These are phyloP conservation scores for Artemisia tridentata DNA, from an alignment of 129 eudicot genomes.

Conservation along the genomic window DNA sequence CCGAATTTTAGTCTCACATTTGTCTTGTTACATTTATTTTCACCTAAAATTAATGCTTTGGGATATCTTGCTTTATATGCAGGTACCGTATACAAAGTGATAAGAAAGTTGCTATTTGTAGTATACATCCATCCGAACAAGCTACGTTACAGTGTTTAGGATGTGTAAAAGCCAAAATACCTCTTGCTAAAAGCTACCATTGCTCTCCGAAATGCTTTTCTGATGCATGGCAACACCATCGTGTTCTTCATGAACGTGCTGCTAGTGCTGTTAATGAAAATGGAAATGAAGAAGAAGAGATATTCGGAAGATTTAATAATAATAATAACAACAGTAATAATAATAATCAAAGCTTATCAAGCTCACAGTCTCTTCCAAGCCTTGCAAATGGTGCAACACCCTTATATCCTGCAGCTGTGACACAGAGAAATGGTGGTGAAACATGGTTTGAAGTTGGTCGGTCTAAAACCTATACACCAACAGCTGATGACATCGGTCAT, in stretches of 20 bases:
- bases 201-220: slow-evolving; percentile 92
- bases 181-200: slow-evolving; percentile 91
- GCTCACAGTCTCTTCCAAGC: slow-evolving; percentile 60
- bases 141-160: slow-evolving; percentile 96
- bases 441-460: slow-evolving; percentile 92
- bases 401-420: slow-evolving; percentile 72
- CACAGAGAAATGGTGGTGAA: slow-evolving; percentile 83
- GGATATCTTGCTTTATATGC: not conserved
- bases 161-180: slow-evolving; percentile 86
- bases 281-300: slow-evolving; percentile 92
- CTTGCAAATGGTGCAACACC: slow-evolving; percentile 56
- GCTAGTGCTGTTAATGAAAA: slow-evolving; percentile 84
- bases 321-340: slow-evolving; percentile 29
- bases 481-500: slow-evolving; percentile 92
- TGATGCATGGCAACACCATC: slow-evolving; percentile 99
- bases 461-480: slow-evolving; percentile 81
- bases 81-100: slow-evolving; percentile 98
- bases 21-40: not conserved
- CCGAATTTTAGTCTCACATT: not conserved
- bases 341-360: slow-evolving; percentile 37
- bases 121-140: slow-evolving; percentile 94
- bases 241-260: slow-evolving; percentile 93
- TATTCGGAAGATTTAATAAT: slow-evolving; percentile 67
- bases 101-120: slow-evolving; percentile 76
- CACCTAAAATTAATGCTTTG: not conserved